Percentiles rank a stretch among this genome's conserved stretches.
phyloP scores from a whole-genome alignment of 331 rosid genomes.

The Pyrus hybrid region DNA sequence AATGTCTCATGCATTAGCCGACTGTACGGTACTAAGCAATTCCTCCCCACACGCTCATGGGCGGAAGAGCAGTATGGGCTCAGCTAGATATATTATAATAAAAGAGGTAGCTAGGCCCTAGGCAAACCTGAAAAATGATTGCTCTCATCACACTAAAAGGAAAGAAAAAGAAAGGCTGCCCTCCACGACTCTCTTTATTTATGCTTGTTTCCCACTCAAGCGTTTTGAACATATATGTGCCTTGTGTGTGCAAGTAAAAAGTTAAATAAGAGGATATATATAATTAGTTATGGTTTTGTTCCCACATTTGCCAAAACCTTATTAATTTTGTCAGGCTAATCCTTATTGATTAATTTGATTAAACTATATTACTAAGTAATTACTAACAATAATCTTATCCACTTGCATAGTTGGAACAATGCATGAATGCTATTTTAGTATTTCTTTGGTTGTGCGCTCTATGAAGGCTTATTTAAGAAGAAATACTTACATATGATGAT shows the following conservation, averaged over 20 bases:
- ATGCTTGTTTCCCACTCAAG: neutral
- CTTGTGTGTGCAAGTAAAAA: neutral
- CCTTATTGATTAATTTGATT: neutral
- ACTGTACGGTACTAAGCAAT: too few relatives aligned
- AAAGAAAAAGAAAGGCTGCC: neutral
- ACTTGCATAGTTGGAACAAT: neutral
- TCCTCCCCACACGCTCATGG: neutral
- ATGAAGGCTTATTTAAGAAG: too few relatives aligned
- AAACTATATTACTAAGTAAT: neutral
- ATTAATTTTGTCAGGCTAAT: neutral
- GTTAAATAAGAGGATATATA: neutral
- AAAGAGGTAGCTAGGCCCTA: neutral
- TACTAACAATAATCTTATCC: neutral
- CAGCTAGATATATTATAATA: conserved; percentile 1
- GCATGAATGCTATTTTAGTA: neutral
- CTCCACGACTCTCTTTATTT: neutral
- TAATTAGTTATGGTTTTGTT: neutral
- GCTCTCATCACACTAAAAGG: neutral
- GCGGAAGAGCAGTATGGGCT: conserved; percentile 28
- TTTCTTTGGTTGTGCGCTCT: neutral
- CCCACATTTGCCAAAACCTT: neutral
- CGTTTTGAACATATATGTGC: neutral
- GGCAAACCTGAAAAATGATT: conserved; percentile 18
- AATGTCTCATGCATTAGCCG: too few relatives aligned
- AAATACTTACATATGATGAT: too few relatives aligned